Conservation (phyloP, 2,329 filamentous ascomycete genomes). For the Sporothrix variecibatus region DNA sequence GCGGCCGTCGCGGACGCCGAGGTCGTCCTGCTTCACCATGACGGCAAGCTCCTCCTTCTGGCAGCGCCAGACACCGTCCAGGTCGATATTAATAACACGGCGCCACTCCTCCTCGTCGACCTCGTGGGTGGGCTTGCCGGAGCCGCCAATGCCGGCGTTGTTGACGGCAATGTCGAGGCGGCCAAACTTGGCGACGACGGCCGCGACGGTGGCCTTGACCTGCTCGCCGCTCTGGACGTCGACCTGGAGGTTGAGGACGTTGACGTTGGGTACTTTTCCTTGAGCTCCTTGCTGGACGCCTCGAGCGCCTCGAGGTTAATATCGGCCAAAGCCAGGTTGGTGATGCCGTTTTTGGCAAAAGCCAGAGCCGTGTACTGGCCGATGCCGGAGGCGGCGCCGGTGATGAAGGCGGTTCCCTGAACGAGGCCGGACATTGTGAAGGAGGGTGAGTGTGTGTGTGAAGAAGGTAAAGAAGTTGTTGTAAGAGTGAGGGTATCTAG, state of each 20-base stretch:
- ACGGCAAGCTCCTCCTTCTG: slow-evolving; percentile 54
- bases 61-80: slow-evolving; percentile 59
- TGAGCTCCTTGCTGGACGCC: slow-evolving; percentile 40
- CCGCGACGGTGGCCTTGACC: slow-evolving; percentile 47
- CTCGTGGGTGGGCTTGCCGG: slow-evolving; percentile 47
- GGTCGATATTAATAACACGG: slow-evolving; percentile 53
- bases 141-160: slow-evolving; percentile 54
- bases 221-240: slow-evolving; percentile 49
- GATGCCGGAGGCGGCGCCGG: slow-evolving; percentile 44
- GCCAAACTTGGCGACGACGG: slow-evolving; percentile 49
- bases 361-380: slow-evolving; percentile 49
- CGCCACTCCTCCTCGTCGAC: slow-evolving; percentile 51
- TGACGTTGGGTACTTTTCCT: slow-evolving; percentile 40
- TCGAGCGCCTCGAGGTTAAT: slow-evolving; percentile 42
- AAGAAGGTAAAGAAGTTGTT: not conserved
- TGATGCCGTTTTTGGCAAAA: slow-evolving; percentile 51
- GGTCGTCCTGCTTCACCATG: slow-evolving; percentile 53
- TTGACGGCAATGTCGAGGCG: slow-evolving; percentile 59
- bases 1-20: slow-evolving; percentile 43
- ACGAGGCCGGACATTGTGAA: slow-evolving; percentile 23
- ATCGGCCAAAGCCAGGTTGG: slow-evolving; percentile 50
- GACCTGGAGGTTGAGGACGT: slow-evolving; percentile 40
- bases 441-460: not conserved
- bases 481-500: not conserved
- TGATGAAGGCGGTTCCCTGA: slow-evolving; percentile 30